Evolutionary conservation across 1,139 yeast species (phyloP).

Genomic region (Hyphopichia pseudoburtonii): DNA sequence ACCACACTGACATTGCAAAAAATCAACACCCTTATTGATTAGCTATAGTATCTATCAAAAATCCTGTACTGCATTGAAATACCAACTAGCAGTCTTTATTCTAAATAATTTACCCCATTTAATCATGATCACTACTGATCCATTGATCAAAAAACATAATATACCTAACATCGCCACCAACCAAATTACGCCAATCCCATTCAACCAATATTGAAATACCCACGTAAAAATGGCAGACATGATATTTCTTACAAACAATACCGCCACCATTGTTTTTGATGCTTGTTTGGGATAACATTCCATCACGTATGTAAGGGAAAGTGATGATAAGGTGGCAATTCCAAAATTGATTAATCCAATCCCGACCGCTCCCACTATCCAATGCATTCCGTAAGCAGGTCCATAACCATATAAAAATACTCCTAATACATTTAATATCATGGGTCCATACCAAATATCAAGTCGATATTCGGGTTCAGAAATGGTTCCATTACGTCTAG

Average conservation of each 20-base stretch:
- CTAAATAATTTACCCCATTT: slow-evolving; percentile 1
- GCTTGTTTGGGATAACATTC: slow-evolving; percentile 9
- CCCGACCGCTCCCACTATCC: slow-evolving; percentile 7
- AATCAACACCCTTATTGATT: no score
- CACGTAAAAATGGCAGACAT: slow-evolving; percentile 32
- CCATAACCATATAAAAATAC: slow-evolving; percentile 7
- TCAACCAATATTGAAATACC: slow-evolving; percentile 46
- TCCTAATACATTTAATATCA: slow-evolving; percentile 4
- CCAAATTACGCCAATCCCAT: slow-evolving; percentile 5
- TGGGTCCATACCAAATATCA: slow-evolving; percentile 2
- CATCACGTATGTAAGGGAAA: slow-evolving; percentile 6
- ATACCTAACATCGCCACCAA: slow-evolving; percentile 4
- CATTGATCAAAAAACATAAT: slow-evolving; percentile 3
- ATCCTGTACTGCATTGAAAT: slow-evolving; percentile 1
- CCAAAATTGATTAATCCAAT: slow-evolving; percentile 3
- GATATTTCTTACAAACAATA: slow-evolving; percentile 7
- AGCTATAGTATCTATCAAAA: no score
- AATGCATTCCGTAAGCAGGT: slow-evolving; percentile 3
- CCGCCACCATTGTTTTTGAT: slow-evolving; percentile 6
- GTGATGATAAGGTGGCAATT: background rate
- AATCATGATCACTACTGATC: background rate
- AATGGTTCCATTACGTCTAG: slow-evolving; percentile 6
- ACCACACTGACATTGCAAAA: no score
- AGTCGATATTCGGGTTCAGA: slow-evolving; percentile 8
- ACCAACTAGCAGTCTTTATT: slow-evolving; percentile 1